These are phyloP conservation scores for Boletus reticulatus DNA, from an alignment of 768 basidiomycete species.

Conservation along the genomic window DNA sequence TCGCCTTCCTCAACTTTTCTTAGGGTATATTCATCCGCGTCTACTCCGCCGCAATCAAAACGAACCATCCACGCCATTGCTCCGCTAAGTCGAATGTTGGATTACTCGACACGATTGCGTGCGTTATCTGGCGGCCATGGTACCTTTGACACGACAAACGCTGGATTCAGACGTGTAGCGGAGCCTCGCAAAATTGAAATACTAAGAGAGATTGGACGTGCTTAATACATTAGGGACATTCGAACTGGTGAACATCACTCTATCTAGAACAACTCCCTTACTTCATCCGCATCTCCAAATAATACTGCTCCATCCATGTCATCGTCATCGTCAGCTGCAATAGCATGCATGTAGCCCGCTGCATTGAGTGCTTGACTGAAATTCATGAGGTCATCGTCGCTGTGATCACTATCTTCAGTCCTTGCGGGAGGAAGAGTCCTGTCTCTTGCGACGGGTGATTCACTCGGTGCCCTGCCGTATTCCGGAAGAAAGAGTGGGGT, in stretches of 20 bases:
- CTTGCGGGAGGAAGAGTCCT: conserved; percentile 35
- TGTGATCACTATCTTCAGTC: conserved; percentile 33
- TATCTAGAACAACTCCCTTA: conserved; percentile 49
- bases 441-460: conserved; percentile 31
- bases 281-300: conserved; percentile 83
- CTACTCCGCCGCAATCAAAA: conserved; percentile 42
- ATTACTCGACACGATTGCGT: conserved; percentile 75
- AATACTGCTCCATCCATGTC: conserved; percentile 72
- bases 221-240: conserved; percentile 33
- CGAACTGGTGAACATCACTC: conserved; percentile 11
- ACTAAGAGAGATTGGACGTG: conserved; percentile 74
- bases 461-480: conserved; percentile 40
- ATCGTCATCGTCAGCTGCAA: conserved; percentile 68
- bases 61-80: conserved; percentile 71
- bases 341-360: conserved; percentile 53
- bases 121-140: conserved; percentile 84
- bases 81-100: conserved; percentile 78
- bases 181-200: conserved; percentile 66
- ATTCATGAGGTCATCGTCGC: conserved; percentile 59
- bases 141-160: conserved; percentile 71
- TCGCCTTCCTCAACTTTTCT: conserved; percentile 62
- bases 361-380: conserved; percentile 73
- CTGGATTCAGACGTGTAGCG: conserved; percentile 73
- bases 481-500: conserved; percentile 81
- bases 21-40: conserved; percentile 25